phyloP scores from a whole-genome alignment of 176 grass and related monocot species.

The Bolboschoenus planiculmis region DNA sequence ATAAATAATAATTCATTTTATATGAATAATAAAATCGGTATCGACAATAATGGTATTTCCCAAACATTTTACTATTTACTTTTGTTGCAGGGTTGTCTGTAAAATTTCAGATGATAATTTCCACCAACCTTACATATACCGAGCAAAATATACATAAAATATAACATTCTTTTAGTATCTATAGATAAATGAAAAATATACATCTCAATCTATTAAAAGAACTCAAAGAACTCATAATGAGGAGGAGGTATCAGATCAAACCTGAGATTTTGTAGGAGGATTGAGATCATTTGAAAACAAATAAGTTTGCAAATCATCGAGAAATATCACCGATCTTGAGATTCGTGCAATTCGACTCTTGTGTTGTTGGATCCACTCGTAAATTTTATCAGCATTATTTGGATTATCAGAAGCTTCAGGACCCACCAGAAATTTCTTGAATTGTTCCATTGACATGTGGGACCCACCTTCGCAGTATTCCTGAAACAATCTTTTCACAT shows the following conservation, averaged over 20 bases:
- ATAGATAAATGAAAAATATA: background rate
- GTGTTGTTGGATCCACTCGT: background rate
- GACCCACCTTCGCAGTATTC: background rate
- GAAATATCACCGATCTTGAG: background rate
- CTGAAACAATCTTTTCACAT: slow-evolving; percentile 1
- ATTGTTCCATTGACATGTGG: slow-evolving; percentile 9
- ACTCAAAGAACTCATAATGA: background rate
- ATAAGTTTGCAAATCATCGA: slow-evolving; percentile 13
- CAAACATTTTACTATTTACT: too few species aligned
- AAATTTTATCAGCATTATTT: background rate
- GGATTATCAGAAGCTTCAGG: background rate
- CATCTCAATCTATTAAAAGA: background rate
- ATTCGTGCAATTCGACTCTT: background rate
- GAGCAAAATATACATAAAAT: too few species aligned
- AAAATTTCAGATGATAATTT: background rate
- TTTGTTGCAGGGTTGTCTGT: too few species aligned
- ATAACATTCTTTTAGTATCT: background rate
- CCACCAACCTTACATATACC: too few species aligned
- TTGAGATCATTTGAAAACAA: slow-evolving; percentile 15
- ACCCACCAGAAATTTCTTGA: background rate
- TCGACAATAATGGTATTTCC: too few species aligned
- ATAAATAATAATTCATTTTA: too few species aligned
- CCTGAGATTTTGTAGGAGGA: slow-evolving; percentile 3
- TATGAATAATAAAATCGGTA: too few species aligned
- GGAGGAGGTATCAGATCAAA: background rate